phyloP scores from a whole-genome alignment of 164 flowering plant species.

The Nymphaea thermarum region DNA sequence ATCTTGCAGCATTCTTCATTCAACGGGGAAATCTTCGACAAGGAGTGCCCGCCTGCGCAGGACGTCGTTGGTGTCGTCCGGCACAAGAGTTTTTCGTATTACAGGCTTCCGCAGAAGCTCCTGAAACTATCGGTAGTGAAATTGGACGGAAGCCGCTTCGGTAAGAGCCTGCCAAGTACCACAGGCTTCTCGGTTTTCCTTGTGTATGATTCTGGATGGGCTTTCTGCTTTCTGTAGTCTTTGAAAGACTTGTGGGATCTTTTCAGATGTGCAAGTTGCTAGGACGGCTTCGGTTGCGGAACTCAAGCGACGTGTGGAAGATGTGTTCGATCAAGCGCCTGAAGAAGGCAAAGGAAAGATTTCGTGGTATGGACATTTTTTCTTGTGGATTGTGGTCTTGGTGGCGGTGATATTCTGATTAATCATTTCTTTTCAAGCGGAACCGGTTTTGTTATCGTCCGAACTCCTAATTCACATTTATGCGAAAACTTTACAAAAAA shows the following conservation, averaged over 20 bases:
- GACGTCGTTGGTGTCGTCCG: constrained; percentile 4
- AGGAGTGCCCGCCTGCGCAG: too few relatives aligned
- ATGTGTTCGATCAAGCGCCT: constrained; percentile 41
- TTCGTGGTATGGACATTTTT: constrained; percentile 48
- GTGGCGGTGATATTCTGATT: too few relatives aligned
- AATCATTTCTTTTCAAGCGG: too few relatives aligned
- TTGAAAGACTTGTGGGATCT: background rate
- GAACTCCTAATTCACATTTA: too few relatives aligned
- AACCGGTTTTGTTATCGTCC: too few relatives aligned
- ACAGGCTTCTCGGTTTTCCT: too few relatives aligned
- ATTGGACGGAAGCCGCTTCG: constrained; percentile 74
- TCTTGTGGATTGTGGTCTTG: too few relatives aligned
- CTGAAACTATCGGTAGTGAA: constrained; percentile 58
- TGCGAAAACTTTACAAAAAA: too few relatives aligned
- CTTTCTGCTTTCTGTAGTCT: too few relatives aligned
- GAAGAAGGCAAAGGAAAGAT: constrained; percentile 35
- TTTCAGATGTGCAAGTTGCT: constrained; percentile 45
- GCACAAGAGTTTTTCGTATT: constrained; percentile 29
- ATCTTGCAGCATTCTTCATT: too few relatives aligned
- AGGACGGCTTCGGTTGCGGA: constrained; percentile 48
- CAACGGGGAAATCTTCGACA: too few relatives aligned
- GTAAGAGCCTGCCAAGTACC: constrained; percentile 16
- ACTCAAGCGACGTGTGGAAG: constrained; percentile 66
- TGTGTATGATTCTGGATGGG: too few relatives aligned
- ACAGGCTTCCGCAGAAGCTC: constrained; percentile 40